Evolutionary conservation across 2,329 filamentous ascomycete genomes (phyloP).

Genomic region (Colletotrichum falcatum): DNA sequence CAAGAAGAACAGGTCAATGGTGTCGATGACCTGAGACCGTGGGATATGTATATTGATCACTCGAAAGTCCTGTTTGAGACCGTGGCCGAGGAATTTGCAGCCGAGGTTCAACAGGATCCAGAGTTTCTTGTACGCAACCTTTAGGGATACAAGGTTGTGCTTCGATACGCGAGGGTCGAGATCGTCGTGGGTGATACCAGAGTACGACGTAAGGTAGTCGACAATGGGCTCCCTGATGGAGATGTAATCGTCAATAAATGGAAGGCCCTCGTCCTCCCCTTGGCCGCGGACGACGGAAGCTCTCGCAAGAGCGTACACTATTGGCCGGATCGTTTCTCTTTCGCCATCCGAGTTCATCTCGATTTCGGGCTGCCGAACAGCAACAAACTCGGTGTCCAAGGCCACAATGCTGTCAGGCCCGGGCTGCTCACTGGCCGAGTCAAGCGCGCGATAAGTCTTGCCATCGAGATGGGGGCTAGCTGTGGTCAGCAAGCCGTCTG

Average conservation of each 20-base stretch:
- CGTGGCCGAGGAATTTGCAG: constrained; percentile 93
- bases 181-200: constrained; percentile 88
- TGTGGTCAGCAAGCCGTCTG: constrained; percentile 43
- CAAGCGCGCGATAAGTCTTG: constrained; percentile 71
- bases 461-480: constrained; percentile 56
- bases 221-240: constrained; percentile 90
- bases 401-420: constrained; percentile 81
- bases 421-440: constrained; percentile 72
- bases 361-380: constrained; percentile 91
- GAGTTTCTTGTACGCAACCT: constrained; percentile 96
- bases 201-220: constrained; percentile 95
- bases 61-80: constrained; percentile 93
- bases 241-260: constrained; percentile 98
- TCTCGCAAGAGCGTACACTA: constrained; percentile 90
- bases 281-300: constrained; percentile 89
- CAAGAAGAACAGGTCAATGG: constrained; percentile 90
- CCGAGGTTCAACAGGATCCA: constrained; percentile 97
- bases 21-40: constrained; percentile 90
- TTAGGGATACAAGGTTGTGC: constrained; percentile 88
- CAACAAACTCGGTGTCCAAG: constrained; percentile 96
- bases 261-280: constrained; percentile 81
- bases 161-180: constrained; percentile 81
- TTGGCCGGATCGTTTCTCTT: constrained; percentile 90
- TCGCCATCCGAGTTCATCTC: constrained; percentile 96
- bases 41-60: constrained; percentile 99